Evolutionary conservation across 2,329 filamentous ascomycete genomes (phyloP).

Genomic region (Aphanocladium album): DNA sequence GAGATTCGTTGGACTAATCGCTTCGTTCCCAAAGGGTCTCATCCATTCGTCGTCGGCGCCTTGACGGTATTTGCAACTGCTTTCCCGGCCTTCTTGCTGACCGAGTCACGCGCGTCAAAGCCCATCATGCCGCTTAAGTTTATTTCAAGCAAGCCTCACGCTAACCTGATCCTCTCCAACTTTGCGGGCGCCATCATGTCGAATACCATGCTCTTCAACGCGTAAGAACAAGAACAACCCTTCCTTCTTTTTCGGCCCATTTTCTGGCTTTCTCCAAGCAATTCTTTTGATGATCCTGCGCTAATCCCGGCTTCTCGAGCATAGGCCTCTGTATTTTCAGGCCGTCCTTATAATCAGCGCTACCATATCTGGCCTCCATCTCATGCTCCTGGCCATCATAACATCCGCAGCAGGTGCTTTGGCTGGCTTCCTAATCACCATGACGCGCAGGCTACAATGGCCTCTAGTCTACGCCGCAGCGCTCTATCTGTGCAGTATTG

Average conservation of each 20-base stretch:
- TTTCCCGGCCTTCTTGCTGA: conserved; percentile 47
- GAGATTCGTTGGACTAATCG: conserved; percentile 1
- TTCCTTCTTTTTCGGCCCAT: neutral
- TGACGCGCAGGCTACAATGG: conserved; percentile 54
- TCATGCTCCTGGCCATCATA: conserved; percentile 58
- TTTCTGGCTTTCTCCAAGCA: neutral
- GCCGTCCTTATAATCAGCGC: conserved; percentile 65
- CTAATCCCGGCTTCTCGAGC: neutral
- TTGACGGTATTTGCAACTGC: conserved; percentile 42
- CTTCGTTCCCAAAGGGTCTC: conserved; percentile 39
- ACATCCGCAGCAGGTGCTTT: conserved; percentile 49
- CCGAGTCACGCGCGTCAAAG: conserved; percentile 44
- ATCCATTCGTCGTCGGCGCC: conserved; percentile 51
- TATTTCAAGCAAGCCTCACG: conserved; percentile 43
- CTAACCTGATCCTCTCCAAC: conserved; percentile 54
- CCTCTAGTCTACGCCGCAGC: conserved; percentile 48
- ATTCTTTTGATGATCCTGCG: neutral
- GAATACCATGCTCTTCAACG: conserved; percentile 56
- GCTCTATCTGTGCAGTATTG: conserved; percentile 45
- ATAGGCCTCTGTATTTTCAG: conserved; percentile 69
- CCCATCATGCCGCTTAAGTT: conserved; percentile 58
- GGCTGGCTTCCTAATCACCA: conserved; percentile 59
- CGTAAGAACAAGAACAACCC: conserved; percentile 36
- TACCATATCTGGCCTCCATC: conserved; percentile 64
- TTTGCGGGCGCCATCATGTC: conserved; percentile 45